Evolutionary conservation across 345 rosid species (phyloP), one percentile per base, ranked within the genome.

Genomic region (Acer saccharum): DNA sequence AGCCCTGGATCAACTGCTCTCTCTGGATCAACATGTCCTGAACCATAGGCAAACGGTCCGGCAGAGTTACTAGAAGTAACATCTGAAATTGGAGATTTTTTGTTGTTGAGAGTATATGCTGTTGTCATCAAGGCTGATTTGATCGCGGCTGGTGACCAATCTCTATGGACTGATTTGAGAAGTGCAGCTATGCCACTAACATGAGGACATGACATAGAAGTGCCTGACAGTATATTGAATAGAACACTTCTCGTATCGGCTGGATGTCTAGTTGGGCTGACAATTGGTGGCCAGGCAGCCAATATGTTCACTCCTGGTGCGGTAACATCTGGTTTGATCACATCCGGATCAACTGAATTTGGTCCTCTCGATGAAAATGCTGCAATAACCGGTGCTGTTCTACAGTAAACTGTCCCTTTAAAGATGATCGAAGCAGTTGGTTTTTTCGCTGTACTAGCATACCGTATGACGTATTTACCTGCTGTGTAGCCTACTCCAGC

Each of bases 331-430:
- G 97, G 96, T 78, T 91, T 91, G 63, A 90, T 86, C 48, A 91
- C 83, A 2, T 88, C 92, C 0, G 87, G 91, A 11, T 85, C 90
- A 2, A 86, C 58, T 1, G 60, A 12, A 63, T 90, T 63, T 43
- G 46, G 46, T 9, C 97, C 96, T 78, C 94, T 84, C 0, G 98
- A 92, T 20, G 97, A 94, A 72, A 93, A 94, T 8, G 89, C 90
- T 0, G 95, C 94, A 23, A 94, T 78, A 23, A 76, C 57, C 2
- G 98, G 95, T 32, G 98, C 97, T 17, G 82, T 81, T 50, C 80
- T 71, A 8, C 92, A 90, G 10, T 84, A 94, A 10, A 43, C 21
- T 8, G 97, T 89, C 25, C 95, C 91, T 61, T 68, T 75, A 82
- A 93, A 93, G 13, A 73, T 58, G 69, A 95, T 86, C 0, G 92